Conservation (phyloP, 495 filamentous ascomycete genomes). For the Amniculicola lignicola region DNA sequence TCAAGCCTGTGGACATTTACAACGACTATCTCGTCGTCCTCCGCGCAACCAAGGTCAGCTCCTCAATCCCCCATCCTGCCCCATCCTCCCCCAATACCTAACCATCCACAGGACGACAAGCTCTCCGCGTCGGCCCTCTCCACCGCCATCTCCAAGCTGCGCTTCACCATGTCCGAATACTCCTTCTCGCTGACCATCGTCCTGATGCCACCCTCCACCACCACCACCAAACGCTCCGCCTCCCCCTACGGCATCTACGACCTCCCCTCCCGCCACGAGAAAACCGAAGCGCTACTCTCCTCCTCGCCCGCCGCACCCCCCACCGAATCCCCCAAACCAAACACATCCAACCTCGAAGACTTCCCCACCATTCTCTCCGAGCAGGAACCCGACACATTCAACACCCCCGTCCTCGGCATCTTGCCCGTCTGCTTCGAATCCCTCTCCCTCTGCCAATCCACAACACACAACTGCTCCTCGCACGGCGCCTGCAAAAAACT, state of each 20-base stretch:
- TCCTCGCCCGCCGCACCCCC: slow-evolving; percentile 9
- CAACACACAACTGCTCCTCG: slow-evolving; percentile 27
- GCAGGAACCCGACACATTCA: slow-evolving; percentile 1
- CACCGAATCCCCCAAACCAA: neutral
- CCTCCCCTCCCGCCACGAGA: slow-evolving; percentile 26
- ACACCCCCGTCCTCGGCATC: slow-evolving; percentile 29
- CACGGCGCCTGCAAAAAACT: slow-evolving; percentile 26
- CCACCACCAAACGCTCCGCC: slow-evolving; percentile 21
- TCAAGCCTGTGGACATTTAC: neutral
- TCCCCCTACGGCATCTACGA: slow-evolving; percentile 35
- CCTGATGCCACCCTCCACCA: slow-evolving; percentile 33
- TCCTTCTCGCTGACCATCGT: slow-evolving; percentile 29
- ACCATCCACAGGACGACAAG: neutral
- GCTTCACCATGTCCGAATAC: neutral
- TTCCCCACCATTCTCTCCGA: neutral
- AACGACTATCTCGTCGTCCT: slow-evolving; percentile 17
- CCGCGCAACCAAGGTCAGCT: slow-evolving; percentile 12
- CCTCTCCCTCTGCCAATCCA: slow-evolving; percentile 6
- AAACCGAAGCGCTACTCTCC: slow-evolving; percentile 34
- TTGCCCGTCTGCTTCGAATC: slow-evolving; percentile 30
- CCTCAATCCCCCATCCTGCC: neutral
- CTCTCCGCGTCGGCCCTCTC: neutral
- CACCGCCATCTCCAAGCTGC: neutral
- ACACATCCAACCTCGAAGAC: slow-evolving; percentile 6
- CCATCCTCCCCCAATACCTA: no score